Percentiles rank a stretch among this genome's conserved stretches.
Conservation (phyloP, 2,329 filamentous ascomycete species). For the Fusarium dlaminii region DNA sequence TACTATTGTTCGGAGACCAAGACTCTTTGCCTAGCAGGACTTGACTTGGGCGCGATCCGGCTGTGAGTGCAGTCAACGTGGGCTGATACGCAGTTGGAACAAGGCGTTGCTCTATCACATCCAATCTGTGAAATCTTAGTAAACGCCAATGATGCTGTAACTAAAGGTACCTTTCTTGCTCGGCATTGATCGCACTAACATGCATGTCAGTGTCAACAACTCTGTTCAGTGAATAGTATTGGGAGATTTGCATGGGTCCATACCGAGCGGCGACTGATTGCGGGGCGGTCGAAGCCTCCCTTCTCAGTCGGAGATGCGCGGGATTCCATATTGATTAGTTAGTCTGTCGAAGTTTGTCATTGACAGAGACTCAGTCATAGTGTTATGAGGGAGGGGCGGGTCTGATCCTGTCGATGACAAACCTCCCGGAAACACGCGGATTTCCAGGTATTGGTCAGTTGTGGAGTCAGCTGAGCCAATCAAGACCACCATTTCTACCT, state of each 20-base stretch:
- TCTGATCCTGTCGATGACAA: conserved; percentile 1
- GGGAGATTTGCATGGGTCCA: background rate
- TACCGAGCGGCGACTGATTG: conserved; percentile 35
- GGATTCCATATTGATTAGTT: conserved; percentile 12
- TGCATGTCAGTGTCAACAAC: background rate
- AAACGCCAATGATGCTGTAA: too few relatives aligned
- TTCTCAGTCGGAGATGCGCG: conserved; percentile 24
- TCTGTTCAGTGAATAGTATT: background rate
- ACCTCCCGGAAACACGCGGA: conserved; percentile 3
- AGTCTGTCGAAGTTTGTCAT: background rate
- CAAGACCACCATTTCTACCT: background rate
- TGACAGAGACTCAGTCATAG: background rate
- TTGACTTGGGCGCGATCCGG: conserved; percentile 36
- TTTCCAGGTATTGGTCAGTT: background rate
- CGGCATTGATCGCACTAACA: conserved; percentile 40
- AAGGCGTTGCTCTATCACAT: conserved; percentile 34
- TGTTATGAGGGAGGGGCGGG: background rate
- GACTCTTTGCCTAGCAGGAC: conserved; percentile 46
- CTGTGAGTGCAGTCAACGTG: conserved; percentile 48
- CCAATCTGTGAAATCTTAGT: conserved; percentile 8
- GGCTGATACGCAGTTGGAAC: conserved; percentile 47
- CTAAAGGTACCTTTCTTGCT: conserved; percentile 25
- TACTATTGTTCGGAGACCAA: conserved; percentile 51
- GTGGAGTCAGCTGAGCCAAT: background rate
- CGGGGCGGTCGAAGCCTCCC: background rate